Evolutionary conservation across 2,329 filamentous ascomycete species (phyloP), one percentile per base, ranked within the genome.

Genomic region (Chaetomiaceae sp.): DNA sequence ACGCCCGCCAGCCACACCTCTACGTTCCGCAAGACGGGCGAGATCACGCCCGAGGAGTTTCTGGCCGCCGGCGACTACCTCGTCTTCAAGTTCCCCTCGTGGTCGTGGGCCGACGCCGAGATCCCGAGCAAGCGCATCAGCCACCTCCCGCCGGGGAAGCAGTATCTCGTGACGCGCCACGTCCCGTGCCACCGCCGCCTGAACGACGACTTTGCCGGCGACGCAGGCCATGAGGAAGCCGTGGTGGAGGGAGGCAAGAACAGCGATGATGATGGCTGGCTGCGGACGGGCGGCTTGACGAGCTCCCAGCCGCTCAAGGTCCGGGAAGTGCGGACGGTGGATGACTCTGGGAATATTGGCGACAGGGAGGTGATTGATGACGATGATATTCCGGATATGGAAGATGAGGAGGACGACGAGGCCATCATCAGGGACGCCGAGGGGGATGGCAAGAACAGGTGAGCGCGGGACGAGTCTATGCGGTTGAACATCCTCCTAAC

Each of bases 51-150:
- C 17, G 92, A 96, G 67, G 94, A 99, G 78, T 99, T 99, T 71
- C 80, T 96, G 47, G 87, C 88, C 4, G 94, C 94, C 3, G 94
- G 94, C 64, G 94, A 99, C 75, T 99, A 97, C 70, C 84, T 99
- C 34, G 91, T 96, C 66, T 96, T 95, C 84, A 97, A 96, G 77
- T 99, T 99, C 74, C 94, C 92, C 8, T 95, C 92, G 54, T 99
- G 94, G 94, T 88, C 89, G 46, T 99, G 94, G 94, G 85, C 88
- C 61, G 89, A 94, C 65, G 91, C 92, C 61, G 88, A 92, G 51
- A 83, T 85, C n/a, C 82, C 85, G 1, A 80, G 82, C 57, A 89
- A 90, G 69, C 87, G 91, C 59, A 88, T 89, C 51, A 76, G 78
- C 60, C 89, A 95, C 68, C 83, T 99, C 4, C 94, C 94, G 1